phyloP scores from a whole-genome alignment of 2,329 filamentous ascomycete species.

The Ambrosiella xylebori region DNA sequence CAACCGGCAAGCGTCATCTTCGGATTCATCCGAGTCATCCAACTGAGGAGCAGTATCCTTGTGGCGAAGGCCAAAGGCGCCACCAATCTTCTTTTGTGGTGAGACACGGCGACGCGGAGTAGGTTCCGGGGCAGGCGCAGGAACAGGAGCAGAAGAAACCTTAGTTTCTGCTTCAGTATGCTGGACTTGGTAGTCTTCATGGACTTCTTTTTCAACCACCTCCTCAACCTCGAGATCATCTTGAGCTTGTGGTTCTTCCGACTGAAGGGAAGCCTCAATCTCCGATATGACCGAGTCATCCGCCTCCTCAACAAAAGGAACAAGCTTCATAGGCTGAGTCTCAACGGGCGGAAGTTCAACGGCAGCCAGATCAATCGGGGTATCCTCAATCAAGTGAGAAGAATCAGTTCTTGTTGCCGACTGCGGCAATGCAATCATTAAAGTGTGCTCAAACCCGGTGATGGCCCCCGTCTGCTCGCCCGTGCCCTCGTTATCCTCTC shows the following conservation, averaged over 20 bases:
- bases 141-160: too few species aligned
- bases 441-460: neutral
- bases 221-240: neutral
- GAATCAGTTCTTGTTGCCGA: neutral
- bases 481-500: neutral
- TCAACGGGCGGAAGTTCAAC: neutral
- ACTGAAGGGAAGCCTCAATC: neutral
- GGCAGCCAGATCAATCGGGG: neutral
- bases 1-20: neutral
- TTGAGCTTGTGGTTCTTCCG: neutral
- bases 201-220: neutral
- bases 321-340: neutral
- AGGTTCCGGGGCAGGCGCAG: conserved; percentile 14
- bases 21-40: conserved; percentile 39
- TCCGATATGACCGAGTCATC: neutral
- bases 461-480: neutral
- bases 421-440: neutral
- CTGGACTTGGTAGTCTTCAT: neutral
- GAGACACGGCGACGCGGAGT: neutral
- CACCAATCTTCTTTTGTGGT: conserved; percentile 14
- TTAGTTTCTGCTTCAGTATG: too few species aligned
- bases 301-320: neutral
- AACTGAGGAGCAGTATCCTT: conserved; percentile 29
- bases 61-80: conserved; percentile 23
- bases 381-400: neutral